Base-by-base conservation (phyloP, 331 rosid species). In the Malus hybrid region DNA sequence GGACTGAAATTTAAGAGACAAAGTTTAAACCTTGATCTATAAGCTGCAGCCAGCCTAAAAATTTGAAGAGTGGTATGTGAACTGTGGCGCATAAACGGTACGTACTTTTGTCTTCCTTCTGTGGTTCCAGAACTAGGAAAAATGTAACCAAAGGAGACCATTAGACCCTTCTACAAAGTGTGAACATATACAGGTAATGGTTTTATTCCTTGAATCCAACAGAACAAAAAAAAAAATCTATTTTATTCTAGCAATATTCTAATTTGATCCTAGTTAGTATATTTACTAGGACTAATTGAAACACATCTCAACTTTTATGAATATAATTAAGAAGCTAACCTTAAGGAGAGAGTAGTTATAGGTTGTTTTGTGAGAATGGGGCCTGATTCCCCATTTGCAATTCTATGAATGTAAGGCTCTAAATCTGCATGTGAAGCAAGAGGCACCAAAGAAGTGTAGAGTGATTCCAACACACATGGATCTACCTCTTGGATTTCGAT, bases 11-110 rank as follows among this genome's bases (percentile, higher is more conserved):
- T 50, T 50, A 6, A 15, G 24, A 39, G 62, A 74, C 20, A 56
- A 20, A 46, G 63, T 16, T 67, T 5, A 68, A 50, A 93, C 98
- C 96, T 94, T 87, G 97, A 88, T 85, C 96, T 92, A 65, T 85
- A 87, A 18, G 97, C 96, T 36, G 99, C 95, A 32, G 97, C 90
- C 77, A 94, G 42, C 32, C 93, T 88, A 77, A 90, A 90, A 28
- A 86, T 92, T 75, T 88, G 97, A 79, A 94, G 97, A 7, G 99
- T 94, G 33, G 99, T 92, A 79, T 92, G 92, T 9, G 99, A 95
- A 68, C 93, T 94, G 10, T 92, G 93, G 67, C 61, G 70, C 6
- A 96, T 94, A 74, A 94, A 94, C 15, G 97, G 99, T 56, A 94
- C 89, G 52, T 79, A 92, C 82, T 94, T 94, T 59, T 92, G 99